phyloP scores from a whole-genome alignment of 441 rosid genomes.

The Brassica balearica region DNA sequence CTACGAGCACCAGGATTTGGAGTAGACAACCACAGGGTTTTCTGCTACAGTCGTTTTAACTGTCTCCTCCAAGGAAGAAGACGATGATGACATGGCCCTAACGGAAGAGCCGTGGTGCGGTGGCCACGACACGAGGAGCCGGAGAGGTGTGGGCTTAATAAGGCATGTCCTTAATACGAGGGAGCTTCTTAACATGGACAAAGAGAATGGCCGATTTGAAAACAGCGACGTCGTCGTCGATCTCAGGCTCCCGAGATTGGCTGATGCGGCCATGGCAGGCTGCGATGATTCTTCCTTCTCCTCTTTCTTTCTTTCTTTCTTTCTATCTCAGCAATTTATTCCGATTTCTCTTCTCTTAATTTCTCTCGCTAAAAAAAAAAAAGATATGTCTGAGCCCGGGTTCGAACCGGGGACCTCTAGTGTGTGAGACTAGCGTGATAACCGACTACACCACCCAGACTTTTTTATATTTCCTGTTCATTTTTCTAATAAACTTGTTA shows the following conservation, averaged over 20 bases:
- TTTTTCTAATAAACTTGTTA: too few species aligned
- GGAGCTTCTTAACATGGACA: conserved; percentile 32
- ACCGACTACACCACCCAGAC: conserved; percentile 99
- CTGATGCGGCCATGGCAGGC: conserved; percentile 41
- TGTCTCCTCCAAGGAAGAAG: conserved; percentile 57
- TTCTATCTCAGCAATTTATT: background rate
- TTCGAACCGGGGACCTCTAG: conserved; percentile 92
- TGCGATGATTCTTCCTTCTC: background rate
- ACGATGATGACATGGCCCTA: conserved; percentile 32
- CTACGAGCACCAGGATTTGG: conserved; percentile 97
- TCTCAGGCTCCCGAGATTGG: conserved; percentile 31
- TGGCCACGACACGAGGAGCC: conserved; percentile 36
- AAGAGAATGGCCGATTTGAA: conserved; percentile 35
- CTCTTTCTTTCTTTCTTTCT: background rate
- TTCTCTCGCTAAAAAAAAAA: background rate
- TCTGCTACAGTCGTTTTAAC: conserved; percentile 71
- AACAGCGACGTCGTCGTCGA: conserved; percentile 22
- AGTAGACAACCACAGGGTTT: conserved; percentile 89
- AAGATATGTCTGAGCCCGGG: conserved; percentile 27
- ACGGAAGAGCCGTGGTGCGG: conserved; percentile 3
- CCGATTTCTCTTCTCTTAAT: background rate
- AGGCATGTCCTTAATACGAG: conserved; percentile 10
- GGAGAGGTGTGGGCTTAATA: conserved; percentile 33
- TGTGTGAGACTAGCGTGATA: conserved; percentile 99
- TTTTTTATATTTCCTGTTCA: background rate